Evolutionary conservation across 2,329 filamentous ascomycete genomes (phyloP).

Genomic region (Microcyclosporella mali): DNA sequence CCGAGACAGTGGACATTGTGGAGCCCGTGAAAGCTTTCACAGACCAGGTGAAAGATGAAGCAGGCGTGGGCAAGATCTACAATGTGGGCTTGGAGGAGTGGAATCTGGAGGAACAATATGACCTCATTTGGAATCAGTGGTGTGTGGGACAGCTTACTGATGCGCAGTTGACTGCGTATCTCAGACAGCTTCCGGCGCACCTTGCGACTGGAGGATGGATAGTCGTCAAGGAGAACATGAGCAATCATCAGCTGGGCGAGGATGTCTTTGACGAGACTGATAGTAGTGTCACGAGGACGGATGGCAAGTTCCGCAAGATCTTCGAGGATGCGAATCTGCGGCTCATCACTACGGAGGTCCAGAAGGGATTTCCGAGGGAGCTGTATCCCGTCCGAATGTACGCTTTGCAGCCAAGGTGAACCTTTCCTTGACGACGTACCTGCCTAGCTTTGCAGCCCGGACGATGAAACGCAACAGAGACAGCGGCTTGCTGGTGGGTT

Average conservation of each 20-base stretch:
- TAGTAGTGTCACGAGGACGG: slow-evolving; percentile 69
- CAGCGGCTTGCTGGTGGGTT: no score
- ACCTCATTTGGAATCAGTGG: slow-evolving; percentile 87
- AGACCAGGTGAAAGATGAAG: slow-evolving; percentile 45
- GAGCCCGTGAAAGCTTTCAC: slow-evolving; percentile 84
- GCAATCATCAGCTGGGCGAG: slow-evolving; percentile 43
- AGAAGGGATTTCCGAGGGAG: slow-evolving; percentile 63
- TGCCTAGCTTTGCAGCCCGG: no score
- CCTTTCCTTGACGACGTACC: no score
- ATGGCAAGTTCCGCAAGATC: slow-evolving; percentile 62
- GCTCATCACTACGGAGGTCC: slow-evolving; percentile 64
- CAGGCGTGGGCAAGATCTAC: slow-evolving; percentile 57
- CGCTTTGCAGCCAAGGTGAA: slow-evolving; percentile 54
- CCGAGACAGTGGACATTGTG: slow-evolving; percentile 70
- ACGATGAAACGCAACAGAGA: no score
- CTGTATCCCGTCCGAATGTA: slow-evolving; percentile 73
- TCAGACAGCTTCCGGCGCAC: slow-evolving; percentile 54
- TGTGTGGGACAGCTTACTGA: slow-evolving; percentile 79
- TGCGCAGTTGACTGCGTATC: slow-evolving; percentile 60
- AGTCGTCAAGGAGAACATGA: slow-evolving; percentile 76
- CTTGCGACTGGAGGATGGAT: slow-evolving; percentile 50
- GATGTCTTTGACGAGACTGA: slow-evolving; percentile 73
- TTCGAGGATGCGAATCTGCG: slow-evolving; percentile 64
- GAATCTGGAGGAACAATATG: slow-evolving; percentile 55
- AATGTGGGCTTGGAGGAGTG: slow-evolving; percentile 71